Evolutionary conservation across 495 filamentous ascomycete genomes (phyloP), one percentile per base, ranked within the genome.

Genomic region (Aspergillus sclerotiicarbonarius): DNA sequence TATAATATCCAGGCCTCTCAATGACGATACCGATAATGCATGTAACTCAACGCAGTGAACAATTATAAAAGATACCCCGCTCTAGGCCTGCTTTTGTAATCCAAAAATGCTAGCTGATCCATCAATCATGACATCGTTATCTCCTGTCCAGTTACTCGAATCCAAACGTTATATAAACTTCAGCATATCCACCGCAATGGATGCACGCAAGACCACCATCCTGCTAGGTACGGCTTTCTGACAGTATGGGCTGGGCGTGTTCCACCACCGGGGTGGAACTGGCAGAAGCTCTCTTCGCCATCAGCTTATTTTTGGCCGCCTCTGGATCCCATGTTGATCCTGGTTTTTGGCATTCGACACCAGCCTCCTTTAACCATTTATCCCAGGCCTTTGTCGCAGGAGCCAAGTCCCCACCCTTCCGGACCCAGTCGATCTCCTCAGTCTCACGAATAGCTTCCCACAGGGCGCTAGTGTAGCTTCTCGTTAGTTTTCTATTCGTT

Each of bases 391-490:
- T 60, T 13, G 82, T 84, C 6, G 61, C 57, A 3, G 83, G 81
- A 9, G 80, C 76, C 3, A 78, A 73, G 10, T 80, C 73, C 12
- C 5, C 25, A 25, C 69, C 72, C 48, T 75, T 67, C 57, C 69
- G 65, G 4, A 80, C 72, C 82, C 81, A 84, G 8, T 74, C 74
- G 6, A 70, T 75, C 18, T 69, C 67, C 63, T 71, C 64, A 0
- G 81, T 84, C 59, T 78, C 76, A 15, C 75, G 73, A 46, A 84
- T 81, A 7, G 79, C 80, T 56, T 75, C 81, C 82, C 83, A 86
- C 46, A 86, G 61, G 12, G 77, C 83, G 12, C 78, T 65, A 5
- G 82, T 84, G 57, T 75, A 84, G 54, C 72, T 77, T 21, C 74
- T 66, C 9, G 30, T 45, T 2, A 52, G 35, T 20, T 58, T 33